These are phyloP conservation scores for Heliocybe sulcata DNA, from an alignment of 1,284 basidiomycete species.

Conservation along the genomic window DNA sequence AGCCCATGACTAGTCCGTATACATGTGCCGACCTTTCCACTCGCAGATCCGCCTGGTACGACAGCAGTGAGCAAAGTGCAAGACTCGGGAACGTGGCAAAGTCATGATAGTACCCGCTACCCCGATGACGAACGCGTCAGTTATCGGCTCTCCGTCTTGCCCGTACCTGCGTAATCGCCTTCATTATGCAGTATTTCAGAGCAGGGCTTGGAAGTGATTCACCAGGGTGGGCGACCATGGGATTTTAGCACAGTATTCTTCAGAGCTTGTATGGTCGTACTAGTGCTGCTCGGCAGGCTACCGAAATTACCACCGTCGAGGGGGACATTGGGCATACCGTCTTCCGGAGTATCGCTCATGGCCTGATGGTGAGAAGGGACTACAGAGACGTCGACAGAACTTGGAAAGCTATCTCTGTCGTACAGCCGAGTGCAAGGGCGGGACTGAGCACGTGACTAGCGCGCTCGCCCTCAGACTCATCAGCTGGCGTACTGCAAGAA, in stretches of 20 bases:
- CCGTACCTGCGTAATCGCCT: slow-evolving; percentile 48
- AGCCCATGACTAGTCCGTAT: neutral
- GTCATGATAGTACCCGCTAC: slow-evolving; percentile 69
- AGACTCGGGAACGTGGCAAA: slow-evolving; percentile 12
- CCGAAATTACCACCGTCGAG: neutral
- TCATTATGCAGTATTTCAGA: neutral
- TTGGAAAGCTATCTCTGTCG: too few species aligned
- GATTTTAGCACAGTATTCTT: slow-evolving; percentile 50
- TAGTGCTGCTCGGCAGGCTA: neutral
- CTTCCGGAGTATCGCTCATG: neutral
- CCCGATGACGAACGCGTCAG: slow-evolving; percentile 86
- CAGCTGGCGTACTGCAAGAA: too few species aligned
- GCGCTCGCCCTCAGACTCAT: too few species aligned
- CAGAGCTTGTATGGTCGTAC: neutral
- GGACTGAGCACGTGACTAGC: too few species aligned
- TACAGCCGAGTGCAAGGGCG: too few species aligned
- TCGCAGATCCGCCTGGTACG: slow-evolving; percentile 78
- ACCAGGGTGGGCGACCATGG: slow-evolving; percentile 80
- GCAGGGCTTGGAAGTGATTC: slow-evolving; percentile 16
- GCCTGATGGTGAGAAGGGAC: neutral
- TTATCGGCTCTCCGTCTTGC: slow-evolving; percentile 60
- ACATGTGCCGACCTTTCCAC: slow-evolving; percentile 70
- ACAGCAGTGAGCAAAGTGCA: slow-evolving; percentile 9
- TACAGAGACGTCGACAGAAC: too few species aligned
- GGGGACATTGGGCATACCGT: neutral